phyloP scores from a whole-genome alignment of 345 rosid species.

The Syzygium aqueum region DNA sequence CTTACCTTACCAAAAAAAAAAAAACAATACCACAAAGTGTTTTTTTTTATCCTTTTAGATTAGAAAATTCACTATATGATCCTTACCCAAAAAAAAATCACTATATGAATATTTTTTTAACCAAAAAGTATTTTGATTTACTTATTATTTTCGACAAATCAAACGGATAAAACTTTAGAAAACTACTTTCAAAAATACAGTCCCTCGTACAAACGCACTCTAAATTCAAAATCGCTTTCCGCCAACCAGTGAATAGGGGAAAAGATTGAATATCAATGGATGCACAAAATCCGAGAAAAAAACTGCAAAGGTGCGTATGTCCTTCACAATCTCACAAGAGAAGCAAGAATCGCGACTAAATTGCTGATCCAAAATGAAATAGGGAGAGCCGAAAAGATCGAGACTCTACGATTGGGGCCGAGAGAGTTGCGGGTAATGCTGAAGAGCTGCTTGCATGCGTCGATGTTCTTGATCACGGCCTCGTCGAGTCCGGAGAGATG shows the following conservation, averaged over 20 bases:
- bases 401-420: conserved; percentile 74
- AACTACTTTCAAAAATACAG: too few species aligned
- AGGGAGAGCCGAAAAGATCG: background rate
- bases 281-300: background rate
- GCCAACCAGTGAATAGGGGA: background rate
- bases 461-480: conserved; percentile 91
- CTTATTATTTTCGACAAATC: too few species aligned
- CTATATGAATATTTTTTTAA: too few species aligned
- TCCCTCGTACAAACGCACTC: too few species aligned
- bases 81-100: too few species aligned
- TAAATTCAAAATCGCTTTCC: too few species aligned
- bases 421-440: conserved; percentile 86
- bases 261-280: background rate
- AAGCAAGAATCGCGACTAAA: background rate
- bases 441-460: conserved; percentile 96
- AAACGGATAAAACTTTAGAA: too few species aligned
- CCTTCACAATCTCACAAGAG: background rate
- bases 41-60: too few species aligned
- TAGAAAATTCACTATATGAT: too few species aligned
- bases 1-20: too few species aligned
- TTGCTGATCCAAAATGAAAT: background rate
- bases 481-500: conserved; percentile 93
- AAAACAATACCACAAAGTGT: too few species aligned
- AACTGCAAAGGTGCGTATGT: background rate
- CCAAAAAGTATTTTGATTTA: too few species aligned